These are phyloP conservation scores for Auxenochlorella pyrenoidosa DNA, from an alignment of 139 green algal species.

Conservation along the genomic window DNA sequence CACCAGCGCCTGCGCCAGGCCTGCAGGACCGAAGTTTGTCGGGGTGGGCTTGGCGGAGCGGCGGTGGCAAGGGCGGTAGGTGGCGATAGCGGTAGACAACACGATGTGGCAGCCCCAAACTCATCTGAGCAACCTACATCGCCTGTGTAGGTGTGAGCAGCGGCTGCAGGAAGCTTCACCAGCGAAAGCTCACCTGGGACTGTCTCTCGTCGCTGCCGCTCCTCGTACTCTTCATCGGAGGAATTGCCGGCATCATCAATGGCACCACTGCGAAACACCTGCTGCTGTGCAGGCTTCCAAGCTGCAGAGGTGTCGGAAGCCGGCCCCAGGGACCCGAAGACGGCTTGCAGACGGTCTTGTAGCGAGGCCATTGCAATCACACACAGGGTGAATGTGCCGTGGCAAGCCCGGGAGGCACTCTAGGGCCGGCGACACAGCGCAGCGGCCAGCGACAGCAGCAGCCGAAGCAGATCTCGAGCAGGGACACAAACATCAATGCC, in stretches of 20 bases:
- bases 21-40: neutral
- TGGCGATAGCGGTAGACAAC: no score
- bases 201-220: constrained; percentile 29
- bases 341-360: constrained; percentile 32
- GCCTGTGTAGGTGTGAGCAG: neutral
- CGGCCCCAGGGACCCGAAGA: constrained; percentile 13
- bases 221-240: constrained; percentile 35
- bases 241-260: constrained; percentile 4
- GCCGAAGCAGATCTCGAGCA: no score
- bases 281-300: constrained; percentile 33
- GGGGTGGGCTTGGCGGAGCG: no score
- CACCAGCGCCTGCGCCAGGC: constrained; percentile 22
- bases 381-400: neutral
- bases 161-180: neutral
- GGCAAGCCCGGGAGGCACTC: no score
- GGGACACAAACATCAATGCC: no score
- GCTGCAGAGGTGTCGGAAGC: neutral
- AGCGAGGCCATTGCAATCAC: neutral
- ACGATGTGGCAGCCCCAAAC: no score
- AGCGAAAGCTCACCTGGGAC: neutral
- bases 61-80: no score
- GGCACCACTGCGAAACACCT: constrained; percentile 23
- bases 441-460: no score
- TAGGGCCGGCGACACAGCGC: no score
- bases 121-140: neutral